A percentile compares a stretch with the other conserved stretches of the same genome.
Evolutionary conservation across 1,284 basidiomycete species (phyloP).

Genomic region (Puccinia polysora): DNA sequence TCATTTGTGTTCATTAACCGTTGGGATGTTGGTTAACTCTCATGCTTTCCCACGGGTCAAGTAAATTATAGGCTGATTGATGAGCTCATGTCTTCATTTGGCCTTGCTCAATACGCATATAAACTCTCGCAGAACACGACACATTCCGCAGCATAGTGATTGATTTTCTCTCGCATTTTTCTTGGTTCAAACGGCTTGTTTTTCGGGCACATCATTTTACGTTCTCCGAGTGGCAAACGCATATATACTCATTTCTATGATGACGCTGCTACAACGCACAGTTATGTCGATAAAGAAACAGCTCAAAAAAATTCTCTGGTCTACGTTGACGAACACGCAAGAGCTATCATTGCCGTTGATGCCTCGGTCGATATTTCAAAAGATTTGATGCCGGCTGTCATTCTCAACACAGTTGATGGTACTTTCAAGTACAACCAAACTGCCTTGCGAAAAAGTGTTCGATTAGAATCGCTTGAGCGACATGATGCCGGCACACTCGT

Average conservation of each 20-base stretch:
- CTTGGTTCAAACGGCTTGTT: not conserved
- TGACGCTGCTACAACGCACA: not conserved
- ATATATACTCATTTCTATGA: not conserved
- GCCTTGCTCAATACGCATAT: not conserved
- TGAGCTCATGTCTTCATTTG: too few relatives aligned
- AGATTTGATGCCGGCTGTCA: constrained; percentile 12
- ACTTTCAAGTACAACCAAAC: constrained; percentile 12
- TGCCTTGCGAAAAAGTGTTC: constrained; percentile 20
- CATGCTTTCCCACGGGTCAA: not conserved
- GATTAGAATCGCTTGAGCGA: constrained; percentile 24
- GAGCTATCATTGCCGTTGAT: constrained; percentile 29
- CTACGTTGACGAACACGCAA: constrained; percentile 12
- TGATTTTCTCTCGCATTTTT: not conserved
- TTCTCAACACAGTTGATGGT: constrained; percentile 18
- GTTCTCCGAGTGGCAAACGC: not conserved
- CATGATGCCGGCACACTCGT: constrained; percentile 10
- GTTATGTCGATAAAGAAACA: constrained; percentile 16
- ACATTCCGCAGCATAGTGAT: constrained; percentile 21
- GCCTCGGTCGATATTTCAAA: not conserved
- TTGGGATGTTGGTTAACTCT: constrained; percentile 13
- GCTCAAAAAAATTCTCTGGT: constrained; percentile 1
- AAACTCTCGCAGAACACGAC: constrained; percentile 15
- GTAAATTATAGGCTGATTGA: too few relatives aligned
- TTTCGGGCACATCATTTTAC: not conserved
- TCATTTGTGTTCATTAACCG: constrained; percentile 25